Evolutionary conservation across 345 rosid species (phyloP), one percentile per base, ranked within the genome.

Genomic region (Clarkia xantiana): DNA sequence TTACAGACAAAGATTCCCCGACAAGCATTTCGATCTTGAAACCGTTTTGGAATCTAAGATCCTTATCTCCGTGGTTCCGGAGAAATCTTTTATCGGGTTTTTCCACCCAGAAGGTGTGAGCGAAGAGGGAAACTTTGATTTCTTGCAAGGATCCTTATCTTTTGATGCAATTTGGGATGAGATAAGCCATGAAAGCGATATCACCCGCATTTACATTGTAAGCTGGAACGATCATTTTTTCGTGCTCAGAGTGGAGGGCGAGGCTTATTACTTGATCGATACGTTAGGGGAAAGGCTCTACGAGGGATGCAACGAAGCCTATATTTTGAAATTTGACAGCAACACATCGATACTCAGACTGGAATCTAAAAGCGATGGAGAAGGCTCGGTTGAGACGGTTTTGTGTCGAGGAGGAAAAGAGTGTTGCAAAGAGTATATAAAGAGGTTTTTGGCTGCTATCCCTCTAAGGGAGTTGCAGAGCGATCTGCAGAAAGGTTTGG

Each of bases 171-270:
- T 90, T 1, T 90, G 97, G 97, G 94, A 85, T 50, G 94, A 83
- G 71, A 76, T 90, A 36, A 81, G 72, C 59, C 58, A 36, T 39
- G 65, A 61, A 23, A 59, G 53, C 25, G 55, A 49, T 19, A 79
- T 72, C 47, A 83, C 88, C 22, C 77, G 65, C 57, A 68, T 79
- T 25, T 90, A 79, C 65, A 79, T 90, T 38, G 90, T 90, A 14
- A 83, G 97, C 67, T 90, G 97, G 95, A 90, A 90, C 42, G 97
- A 90, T 64, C 97, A 90, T 71, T 90, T 90, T 66, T 90, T 90
- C 20, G 63, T 90, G 52, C 86, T 86, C 19, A 77, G 79, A 54
- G 79, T 86, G 15, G 85, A 81, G 61, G 73, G 71, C 12, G 86
- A 83, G 59, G 91, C 94, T 51, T 90, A 79, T 61, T 90, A 81